Evolutionary conservation across 306 rosid species (phyloP), one percentile per base, ranked within the genome.

Genomic region (Dryas alaskensis): DNA sequence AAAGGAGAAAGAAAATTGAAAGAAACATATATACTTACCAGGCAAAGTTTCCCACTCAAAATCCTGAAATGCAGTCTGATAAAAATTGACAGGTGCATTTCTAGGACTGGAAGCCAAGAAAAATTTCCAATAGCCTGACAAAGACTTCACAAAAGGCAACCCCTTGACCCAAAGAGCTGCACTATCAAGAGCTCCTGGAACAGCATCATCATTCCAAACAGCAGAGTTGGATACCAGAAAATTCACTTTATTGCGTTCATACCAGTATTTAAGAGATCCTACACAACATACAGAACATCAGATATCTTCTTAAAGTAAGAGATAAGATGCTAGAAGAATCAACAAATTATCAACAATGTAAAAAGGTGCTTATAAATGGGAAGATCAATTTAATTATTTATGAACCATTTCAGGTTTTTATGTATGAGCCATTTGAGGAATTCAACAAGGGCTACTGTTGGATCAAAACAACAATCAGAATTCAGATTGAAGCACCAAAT

Each of bases 41-140:
- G 96, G 97, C 84, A 92, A 84, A 82, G 74, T 58, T 63, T 77
- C 51, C 98, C 98, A 94, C 62, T 84, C 86, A 59, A 82, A 80
- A 81, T 94, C 98, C 59, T 78, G 87, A 69, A 88, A 94, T 19
- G 70, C 79, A 50, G 22, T 81, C 9, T 72, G 89, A 84, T 83
- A 75, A 75, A 94, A 94, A 13, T 88, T 84, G 65, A 58, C 19
- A 43, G 98, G 98, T 49, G 87, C 88, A 72, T 76, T 79, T 11
- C 65, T 52, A n/a, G 99, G 99, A 82, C n/a, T 78, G 58, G 85
- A 42, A 57, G 99, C 96, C 76, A 89, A 69, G 76, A 69, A 87
- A 81, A 94, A 94, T 70, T 86, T 94, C 99, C 99, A 94, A 79
- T 80, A 76, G 17, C 99, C 99, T 67, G 96, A 94, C 75, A 94